These are phyloP conservation scores for Coprinopsis cinerea DNA, from an alignment of 768 basidiomycete species.

Conservation along the genomic window DNA sequence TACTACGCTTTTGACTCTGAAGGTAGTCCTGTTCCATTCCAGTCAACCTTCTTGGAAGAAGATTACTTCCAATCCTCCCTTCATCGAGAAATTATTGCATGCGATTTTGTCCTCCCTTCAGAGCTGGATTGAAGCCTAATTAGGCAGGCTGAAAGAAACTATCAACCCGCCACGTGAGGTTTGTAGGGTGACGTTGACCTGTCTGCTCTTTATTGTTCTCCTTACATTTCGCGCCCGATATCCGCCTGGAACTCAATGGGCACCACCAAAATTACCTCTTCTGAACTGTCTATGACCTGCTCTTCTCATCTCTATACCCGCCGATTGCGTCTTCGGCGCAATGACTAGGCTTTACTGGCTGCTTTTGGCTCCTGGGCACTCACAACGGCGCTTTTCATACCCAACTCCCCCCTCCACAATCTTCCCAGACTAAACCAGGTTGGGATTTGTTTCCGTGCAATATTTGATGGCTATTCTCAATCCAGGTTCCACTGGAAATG, in stretches of 20 bases:
- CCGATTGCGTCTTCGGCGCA: conserved; percentile 3
- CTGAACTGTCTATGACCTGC: not conserved
- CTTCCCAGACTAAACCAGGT: not conserved
- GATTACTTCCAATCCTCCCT: not conserved
- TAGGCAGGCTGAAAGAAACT: conserved; percentile 10
- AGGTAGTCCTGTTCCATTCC: too few species aligned
- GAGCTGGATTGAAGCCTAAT: not conserved
- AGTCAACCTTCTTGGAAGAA: too few species aligned
- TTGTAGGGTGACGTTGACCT: conserved; percentile 13
- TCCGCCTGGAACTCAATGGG: conserved; percentile 6
- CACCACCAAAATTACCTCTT: not conserved
- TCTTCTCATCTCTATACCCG: conserved; percentile 9
- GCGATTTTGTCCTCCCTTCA: not conserved
- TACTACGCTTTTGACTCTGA: too few species aligned
- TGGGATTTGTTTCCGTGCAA: not conserved
- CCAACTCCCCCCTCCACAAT: not conserved
- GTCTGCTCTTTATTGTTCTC: conserved; percentile 20
- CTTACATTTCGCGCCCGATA: conserved; percentile 12
- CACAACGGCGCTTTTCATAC: not conserved
- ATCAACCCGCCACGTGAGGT: conserved; percentile 1
- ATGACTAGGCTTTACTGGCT: not conserved
- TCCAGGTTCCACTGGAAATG: too few species aligned
- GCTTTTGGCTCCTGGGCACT: not conserved
- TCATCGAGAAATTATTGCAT: not conserved
- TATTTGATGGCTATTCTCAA: not conserved